phyloP scores from a whole-genome alignment of 1,284 basidiomycete genomes.

The Cerrena zonata region DNA sequence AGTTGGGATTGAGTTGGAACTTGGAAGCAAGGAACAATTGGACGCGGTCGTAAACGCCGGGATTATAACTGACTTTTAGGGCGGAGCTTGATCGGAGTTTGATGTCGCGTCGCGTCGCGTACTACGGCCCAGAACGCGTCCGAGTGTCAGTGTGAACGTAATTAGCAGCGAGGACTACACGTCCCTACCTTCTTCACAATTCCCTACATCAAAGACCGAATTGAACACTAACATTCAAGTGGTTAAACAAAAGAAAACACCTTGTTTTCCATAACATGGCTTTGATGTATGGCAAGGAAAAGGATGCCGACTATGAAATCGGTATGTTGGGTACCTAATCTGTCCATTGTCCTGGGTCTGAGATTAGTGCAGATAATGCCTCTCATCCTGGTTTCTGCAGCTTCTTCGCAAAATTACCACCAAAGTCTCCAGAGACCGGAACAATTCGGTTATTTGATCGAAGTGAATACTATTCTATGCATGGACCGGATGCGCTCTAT shows the following conservation, averaged over 20 bases:
- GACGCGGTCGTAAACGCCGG: not conserved
- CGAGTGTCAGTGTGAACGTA: no score
- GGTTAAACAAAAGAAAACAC: no score
- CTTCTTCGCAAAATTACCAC: constrained; percentile 65
- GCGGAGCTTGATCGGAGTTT: not conserved
- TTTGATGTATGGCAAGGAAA: constrained; percentile 69
- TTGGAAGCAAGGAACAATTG: no score
- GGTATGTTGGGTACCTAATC: constrained; percentile 34
- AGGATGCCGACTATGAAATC: constrained; percentile 42
- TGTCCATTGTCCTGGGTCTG: no score
- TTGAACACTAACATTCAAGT: no score
- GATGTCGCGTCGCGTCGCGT: no score
- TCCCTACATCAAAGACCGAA: no score
- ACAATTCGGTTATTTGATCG: constrained; percentile 84
- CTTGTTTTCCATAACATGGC: constrained; percentile 37
- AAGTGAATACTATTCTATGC: constrained; percentile 81
- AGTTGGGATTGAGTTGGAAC: no score
- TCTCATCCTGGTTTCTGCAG: constrained; percentile 67
- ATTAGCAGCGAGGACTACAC: no score
- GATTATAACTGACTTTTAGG: not conserved
- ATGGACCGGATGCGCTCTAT: constrained; percentile 84
- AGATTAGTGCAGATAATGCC: constrained; percentile 35
- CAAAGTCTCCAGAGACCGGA: constrained; percentile 62
- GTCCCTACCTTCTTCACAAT: no score
- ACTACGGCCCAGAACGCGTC: no score